Evolutionary conservation across 164 flowering plant genomes (phyloP).

Genomic region (Sedum album): DNA sequence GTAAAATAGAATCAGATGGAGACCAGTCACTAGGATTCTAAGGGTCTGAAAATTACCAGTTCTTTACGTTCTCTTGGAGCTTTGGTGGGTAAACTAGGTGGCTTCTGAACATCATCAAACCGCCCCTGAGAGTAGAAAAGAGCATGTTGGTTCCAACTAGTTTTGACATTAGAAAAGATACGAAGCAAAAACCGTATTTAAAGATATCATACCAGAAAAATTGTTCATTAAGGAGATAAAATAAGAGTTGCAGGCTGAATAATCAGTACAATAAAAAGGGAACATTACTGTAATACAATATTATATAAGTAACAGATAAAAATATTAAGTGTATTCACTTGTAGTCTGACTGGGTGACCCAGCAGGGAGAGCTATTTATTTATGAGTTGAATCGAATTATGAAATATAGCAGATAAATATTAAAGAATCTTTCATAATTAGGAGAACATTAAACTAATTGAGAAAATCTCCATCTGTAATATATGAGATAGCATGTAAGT

Average conservation of each 20-base stretch:
- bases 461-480: neutral
- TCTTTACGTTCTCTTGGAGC: conserved; percentile 68
- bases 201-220: neutral
- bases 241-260: neutral
- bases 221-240: neutral
- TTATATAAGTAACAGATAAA: too few species aligned
- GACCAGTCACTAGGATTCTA: neutral
- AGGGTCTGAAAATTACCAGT: conserved; percentile 34
- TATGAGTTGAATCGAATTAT: too few species aligned
- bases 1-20: neutral
- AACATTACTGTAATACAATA: neutral
- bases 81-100: conserved; percentile 41
- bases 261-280: neutral
- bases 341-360: neutral
- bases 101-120: conserved; percentile 72
- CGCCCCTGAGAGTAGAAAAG: conserved; percentile 36
- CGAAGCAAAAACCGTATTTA: neutral
- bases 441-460: neutral
- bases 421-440: neutral
- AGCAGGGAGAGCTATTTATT: too few species aligned
- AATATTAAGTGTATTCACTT: neutral
- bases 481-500: neutral
- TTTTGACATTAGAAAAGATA: neutral
- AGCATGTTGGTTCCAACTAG: neutral
- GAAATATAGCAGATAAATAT: neutral